Conservation (phyloP, 1,284 basidiomycete species). For the Ceratobasidium sp. region DNA sequence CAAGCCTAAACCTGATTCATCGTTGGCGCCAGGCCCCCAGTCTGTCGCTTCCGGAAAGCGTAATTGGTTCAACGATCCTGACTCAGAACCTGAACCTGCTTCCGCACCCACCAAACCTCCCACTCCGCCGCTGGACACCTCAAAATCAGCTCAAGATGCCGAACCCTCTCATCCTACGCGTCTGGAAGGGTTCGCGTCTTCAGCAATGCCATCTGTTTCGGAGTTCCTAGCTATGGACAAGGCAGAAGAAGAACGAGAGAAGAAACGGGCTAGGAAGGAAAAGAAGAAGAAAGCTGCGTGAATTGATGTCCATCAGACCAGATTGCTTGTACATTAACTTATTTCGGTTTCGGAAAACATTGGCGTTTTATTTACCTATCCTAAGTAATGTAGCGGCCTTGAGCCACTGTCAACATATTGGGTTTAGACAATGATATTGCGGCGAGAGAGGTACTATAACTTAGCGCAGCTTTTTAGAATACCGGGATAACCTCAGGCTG, state of each 20-base stretch:
- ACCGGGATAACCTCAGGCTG: too few species aligned
- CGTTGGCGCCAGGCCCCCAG: neutral
- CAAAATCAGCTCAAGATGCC: conserved; percentile 48
- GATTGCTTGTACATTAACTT: neutral
- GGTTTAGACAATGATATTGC: too few species aligned
- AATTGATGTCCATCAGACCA: neutral
- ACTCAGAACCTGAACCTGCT: neutral
- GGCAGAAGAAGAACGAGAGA: conserved; percentile 65
- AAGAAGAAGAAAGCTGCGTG: conserved; percentile 61
- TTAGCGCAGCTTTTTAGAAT: too few species aligned
- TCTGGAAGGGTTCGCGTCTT: conserved; percentile 73
- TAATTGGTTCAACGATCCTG: conserved; percentile 43
- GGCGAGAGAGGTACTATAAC: too few species aligned
- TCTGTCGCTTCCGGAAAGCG: conserved; percentile 8
- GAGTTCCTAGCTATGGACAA: conserved; percentile 79
- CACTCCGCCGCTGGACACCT: conserved; percentile 40
- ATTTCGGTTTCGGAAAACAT: too few species aligned
- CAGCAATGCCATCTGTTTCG: conserved; percentile 77
- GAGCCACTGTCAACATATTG: too few species aligned
- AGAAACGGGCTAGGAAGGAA: conserved; percentile 73
- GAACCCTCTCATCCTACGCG: conserved; percentile 57
- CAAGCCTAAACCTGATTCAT: conserved; percentile 28
- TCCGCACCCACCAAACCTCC: conserved; percentile 45
- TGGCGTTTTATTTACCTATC: too few species aligned
- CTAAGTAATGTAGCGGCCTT: too few species aligned